Conservation (phyloP, 2,329 filamentous ascomycete genomes). For the Tolypocladium nubicola region DNA sequence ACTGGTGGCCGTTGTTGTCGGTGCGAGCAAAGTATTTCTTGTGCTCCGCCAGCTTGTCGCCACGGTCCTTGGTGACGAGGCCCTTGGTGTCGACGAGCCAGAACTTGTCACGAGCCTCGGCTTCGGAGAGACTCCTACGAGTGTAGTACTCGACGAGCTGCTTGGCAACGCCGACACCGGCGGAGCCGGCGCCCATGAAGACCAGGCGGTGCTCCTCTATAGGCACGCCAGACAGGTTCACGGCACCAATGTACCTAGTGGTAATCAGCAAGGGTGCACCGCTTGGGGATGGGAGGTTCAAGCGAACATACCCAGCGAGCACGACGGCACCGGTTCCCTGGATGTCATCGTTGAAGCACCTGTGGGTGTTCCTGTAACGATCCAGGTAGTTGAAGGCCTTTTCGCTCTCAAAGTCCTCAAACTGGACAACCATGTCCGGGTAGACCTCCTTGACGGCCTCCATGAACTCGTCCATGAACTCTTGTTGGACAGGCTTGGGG, state of each 20-base stretch:
- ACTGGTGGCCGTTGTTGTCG: slow-evolving; percentile 56
- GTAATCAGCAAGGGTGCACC: slow-evolving; percentile 43
- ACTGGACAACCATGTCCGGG: slow-evolving; percentile 68
- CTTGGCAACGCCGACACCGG: slow-evolving; percentile 94
- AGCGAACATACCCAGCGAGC: slow-evolving; percentile 55
- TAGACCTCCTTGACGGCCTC: slow-evolving; percentile 67
- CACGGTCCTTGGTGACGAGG: slow-evolving; percentile 84
- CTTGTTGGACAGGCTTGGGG: slow-evolving; percentile 65
- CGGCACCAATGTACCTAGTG: slow-evolving; percentile 53
- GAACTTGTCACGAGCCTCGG: slow-evolving; percentile 83
- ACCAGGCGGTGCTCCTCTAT: slow-evolving; percentile 86
- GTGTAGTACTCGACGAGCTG: slow-evolving; percentile 97
- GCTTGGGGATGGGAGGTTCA: slow-evolving; percentile 2
- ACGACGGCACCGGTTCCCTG: slow-evolving; percentile 96
- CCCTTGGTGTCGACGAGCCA: slow-evolving; percentile 97
- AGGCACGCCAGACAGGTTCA: slow-evolving; percentile 77
- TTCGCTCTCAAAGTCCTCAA: slow-evolving; percentile 92
- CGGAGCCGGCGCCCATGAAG: slow-evolving; percentile 92
- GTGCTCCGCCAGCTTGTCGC: slow-evolving; percentile 88
- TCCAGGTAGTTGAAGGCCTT: slow-evolving; percentile 88
- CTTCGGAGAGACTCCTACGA: slow-evolving; percentile 78
- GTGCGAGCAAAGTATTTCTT: slow-evolving; percentile 60
- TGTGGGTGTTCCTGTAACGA: slow-evolving; percentile 78
- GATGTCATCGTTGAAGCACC: slow-evolving; percentile 98
- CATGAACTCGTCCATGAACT: slow-evolving; percentile 98